Percentiles rank a stretch among this genome's conserved stretches.
Conservation (phyloP, 177 flowering plant genomes). For the Vitis hybrid region DNA sequence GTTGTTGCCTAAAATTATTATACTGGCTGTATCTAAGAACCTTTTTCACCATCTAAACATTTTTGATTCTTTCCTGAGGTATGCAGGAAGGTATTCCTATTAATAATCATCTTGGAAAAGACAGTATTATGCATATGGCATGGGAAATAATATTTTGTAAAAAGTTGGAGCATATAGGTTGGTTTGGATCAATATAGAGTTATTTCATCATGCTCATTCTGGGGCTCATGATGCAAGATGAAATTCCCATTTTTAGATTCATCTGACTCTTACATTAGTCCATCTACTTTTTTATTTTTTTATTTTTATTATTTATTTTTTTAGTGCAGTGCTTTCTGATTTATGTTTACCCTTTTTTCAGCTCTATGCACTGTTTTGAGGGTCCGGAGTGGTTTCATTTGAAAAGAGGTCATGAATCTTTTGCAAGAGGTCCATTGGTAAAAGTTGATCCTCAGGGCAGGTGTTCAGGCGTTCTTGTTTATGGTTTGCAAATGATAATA, state of each 20-base stretch:
- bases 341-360: conserved; percentile 28
- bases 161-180: too few species aligned
- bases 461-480: conserved; percentile 87
- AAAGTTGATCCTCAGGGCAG: conserved; percentile 96
- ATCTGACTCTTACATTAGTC: background rate
- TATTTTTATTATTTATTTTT: background rate
- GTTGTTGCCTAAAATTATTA: too few species aligned
- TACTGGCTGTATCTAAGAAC: too few species aligned
- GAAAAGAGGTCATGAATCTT: conserved; percentile 89
- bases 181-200: too few species aligned
- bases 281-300: too few species aligned
- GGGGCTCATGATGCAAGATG: background rate
- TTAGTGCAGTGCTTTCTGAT: background rate
- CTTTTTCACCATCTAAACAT: too few species aligned
- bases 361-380: conserved; percentile 99
- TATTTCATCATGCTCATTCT: too few species aligned
- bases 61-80: too few species aligned
- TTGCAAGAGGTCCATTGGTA: conserved; percentile 87
- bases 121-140: too few species aligned
- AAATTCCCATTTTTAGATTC: background rate
- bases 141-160: too few species aligned
- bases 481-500: conserved; percentile 85
- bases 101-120: too few species aligned
- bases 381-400: conserved; percentile 91
- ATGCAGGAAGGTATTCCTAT: too few species aligned